phyloP scores from a whole-genome alignment of 1,139 yeast genomes.

The Pichia sp. region DNA sequence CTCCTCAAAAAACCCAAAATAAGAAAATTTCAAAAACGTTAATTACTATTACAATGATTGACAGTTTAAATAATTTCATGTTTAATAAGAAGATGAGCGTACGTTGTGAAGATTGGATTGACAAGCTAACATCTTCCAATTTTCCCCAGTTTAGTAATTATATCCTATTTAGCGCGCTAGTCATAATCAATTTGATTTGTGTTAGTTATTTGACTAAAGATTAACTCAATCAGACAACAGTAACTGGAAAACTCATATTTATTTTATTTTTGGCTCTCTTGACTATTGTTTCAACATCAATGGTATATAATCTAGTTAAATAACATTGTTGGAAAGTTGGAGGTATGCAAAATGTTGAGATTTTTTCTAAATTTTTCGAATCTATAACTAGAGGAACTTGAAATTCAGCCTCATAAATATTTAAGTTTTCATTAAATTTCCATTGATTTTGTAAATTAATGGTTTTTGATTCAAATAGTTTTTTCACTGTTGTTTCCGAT shows the following conservation, averaged over 20 bases:
- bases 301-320: conserved; percentile 18
- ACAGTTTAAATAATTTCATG: too few species aligned
- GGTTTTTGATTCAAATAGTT: conserved; percentile 12
- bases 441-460: conserved; percentile 13
- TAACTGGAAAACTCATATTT: conserved; percentile 7
- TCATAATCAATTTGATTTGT: too few species aligned
- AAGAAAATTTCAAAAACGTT: too few species aligned
- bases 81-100: too few species aligned
- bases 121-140: too few species aligned
- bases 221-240: not conserved
- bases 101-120: too few species aligned
- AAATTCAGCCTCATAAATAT: conserved; percentile 12
- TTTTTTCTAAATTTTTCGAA: conserved; percentile 7
- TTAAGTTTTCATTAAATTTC: conserved; percentile 4
- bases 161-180: too few species aligned
- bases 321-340: conserved; percentile 25
- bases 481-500: conserved; percentile 6
- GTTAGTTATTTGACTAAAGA: too few species aligned
- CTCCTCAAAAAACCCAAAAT: too few species aligned
- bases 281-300: conserved; percentile 11
- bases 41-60: too few species aligned
- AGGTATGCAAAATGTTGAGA: conserved; percentile 10
- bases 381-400: conserved; percentile 16
- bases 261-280: conserved; percentile 11
- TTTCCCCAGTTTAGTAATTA: too few species aligned